Percentiles rank a stretch among this genome's conserved stretches.
These are phyloP conservation scores for Microcos paniculata DNA, from an alignment of 345 rosid species.

Conservation along the genomic window DNA sequence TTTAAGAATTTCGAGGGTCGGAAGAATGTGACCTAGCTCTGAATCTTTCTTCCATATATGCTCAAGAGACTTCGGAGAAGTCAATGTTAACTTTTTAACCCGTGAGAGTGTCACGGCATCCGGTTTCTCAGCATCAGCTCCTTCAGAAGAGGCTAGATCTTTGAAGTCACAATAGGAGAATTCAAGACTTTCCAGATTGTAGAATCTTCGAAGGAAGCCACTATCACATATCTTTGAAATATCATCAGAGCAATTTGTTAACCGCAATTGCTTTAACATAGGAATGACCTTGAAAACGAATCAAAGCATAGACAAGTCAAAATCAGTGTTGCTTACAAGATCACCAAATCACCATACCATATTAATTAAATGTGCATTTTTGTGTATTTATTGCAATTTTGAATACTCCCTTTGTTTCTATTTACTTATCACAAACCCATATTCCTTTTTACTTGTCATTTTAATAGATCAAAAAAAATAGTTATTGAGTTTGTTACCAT, in stretches of 20 bases:
- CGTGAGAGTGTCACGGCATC: neutral
- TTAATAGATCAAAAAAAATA: too few species aligned
- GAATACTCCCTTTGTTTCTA: too few species aligned
- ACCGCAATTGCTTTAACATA: neutral
- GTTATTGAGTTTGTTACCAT: too few species aligned
- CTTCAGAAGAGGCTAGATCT: neutral
- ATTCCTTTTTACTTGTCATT: too few species aligned
- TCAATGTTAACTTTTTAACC: neutral
- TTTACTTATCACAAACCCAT: too few species aligned
- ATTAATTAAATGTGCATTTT: too few species aligned
- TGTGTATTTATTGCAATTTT: too few species aligned
- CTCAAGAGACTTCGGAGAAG: rapidly evolving
- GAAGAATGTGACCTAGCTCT: neutral
- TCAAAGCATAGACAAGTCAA: neutral
- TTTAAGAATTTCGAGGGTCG: neutral
- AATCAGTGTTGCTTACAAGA: neutral
- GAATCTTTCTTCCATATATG: slow-evolving; percentile 1
- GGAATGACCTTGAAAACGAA: slow-evolving; percentile 1
- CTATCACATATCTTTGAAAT: neutral
- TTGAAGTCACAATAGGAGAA: neutral
- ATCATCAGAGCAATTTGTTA: neutral
- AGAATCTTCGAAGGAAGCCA: neutral
- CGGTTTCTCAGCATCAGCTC: neutral
- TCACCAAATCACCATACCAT: too few species aligned
- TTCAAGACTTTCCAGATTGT: slow-evolving; percentile 9